Evolutionary conservation across 768 basidiomycete species (phyloP), one percentile per base, ranked within the genome.

Genomic region (Grammothele lineata): DNA sequence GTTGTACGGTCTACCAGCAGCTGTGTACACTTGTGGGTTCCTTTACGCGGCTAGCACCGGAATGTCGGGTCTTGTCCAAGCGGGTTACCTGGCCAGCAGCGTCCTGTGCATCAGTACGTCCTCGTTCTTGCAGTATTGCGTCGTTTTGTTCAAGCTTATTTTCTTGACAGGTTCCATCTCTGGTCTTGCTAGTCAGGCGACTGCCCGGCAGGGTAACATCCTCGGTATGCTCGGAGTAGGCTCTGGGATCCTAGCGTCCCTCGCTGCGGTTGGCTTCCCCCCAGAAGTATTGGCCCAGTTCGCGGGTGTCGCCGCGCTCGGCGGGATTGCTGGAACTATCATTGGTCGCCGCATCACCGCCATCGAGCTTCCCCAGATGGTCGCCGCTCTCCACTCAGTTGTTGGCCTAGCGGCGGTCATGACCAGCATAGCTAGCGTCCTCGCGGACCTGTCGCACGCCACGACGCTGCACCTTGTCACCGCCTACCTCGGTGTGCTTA

Each of bases 381-480:
- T 82, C 23, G 77, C 83, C 1, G 83, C 90, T 44, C 69, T 93
- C 47, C 91, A 93, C 61, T 89, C 86, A 26, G 91, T 93, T 25
- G 91, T 93, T 42, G 91, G 91, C 65, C 77, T 93, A 23, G 91
- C 91, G 2, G 91, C 91, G 0, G 91, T 93, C 15, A 69, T 93
- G 57, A 93, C 91, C 14, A 87, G 84, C 44, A 85, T 92, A 33
- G 91, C 70, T 11, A 90, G 87, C 58, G 90, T 92, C 10, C 68
- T 93, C 17, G 76, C 80, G 8, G 85, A 88, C 52, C 68, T 77
- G 19, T 69, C 75, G 4, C 89, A 92, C 62, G 68, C 83, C 19
- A 75, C 84, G 3, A 82, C 72, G 8, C 69, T 93, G 34, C 91
- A 93, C 62, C 73, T 87, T 40, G 80, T 89, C 25, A 87, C 89